Evolutionary conservation across 2,329 filamentous ascomycete species (phyloP), one percentile per base, ranked within the genome.

Genomic region (Penicillium hordei): DNA sequence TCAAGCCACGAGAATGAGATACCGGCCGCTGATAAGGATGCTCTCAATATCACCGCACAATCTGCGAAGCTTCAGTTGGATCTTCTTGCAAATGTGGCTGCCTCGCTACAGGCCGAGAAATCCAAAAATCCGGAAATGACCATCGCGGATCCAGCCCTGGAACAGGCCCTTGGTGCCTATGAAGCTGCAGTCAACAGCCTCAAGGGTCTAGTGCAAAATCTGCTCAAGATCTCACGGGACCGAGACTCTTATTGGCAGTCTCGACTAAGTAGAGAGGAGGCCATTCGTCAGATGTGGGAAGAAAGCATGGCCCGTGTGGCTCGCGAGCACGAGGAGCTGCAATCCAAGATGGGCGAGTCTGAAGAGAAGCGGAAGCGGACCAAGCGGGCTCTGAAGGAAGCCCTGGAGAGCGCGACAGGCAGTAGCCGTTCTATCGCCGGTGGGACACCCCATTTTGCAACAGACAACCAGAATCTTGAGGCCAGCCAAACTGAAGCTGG

Each of bases 281-380:
- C 96, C 71, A 89, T 97, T 77, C 87, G 94, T 38, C 88, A 90
- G 59, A 90, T 99, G 86, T 99, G 94, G 94, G 94, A 99, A 76
- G 94, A 99, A 69, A 97, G 93, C 76, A 97, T 99, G 94, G 92
- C 94, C 10, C 88, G 93, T 68, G 89, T 99, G n/a, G 94, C 93
- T 19, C 87, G 86, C 55, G 94, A 99, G 73, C 94, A 99, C 68
- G 94, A 97, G 75, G 85, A 92, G 51, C 83, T 99, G 1, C 91
- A 97, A 72, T 90, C 86, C 36, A 89, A 88, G 57, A 90, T 97
- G 60, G 91, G 90, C 44, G 90, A 96, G 75, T 90, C 92, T 1
- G 93, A 97, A 73, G 85, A 89, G 70, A 97, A 96, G 81, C 86
- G 92, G 57, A 93, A 90, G 72, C 84, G 90, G 62, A 94, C 94